Conservation (phyloP, 225 moss, liverwort and hornwort genomes). For the Polytrichum formosum region DNA sequence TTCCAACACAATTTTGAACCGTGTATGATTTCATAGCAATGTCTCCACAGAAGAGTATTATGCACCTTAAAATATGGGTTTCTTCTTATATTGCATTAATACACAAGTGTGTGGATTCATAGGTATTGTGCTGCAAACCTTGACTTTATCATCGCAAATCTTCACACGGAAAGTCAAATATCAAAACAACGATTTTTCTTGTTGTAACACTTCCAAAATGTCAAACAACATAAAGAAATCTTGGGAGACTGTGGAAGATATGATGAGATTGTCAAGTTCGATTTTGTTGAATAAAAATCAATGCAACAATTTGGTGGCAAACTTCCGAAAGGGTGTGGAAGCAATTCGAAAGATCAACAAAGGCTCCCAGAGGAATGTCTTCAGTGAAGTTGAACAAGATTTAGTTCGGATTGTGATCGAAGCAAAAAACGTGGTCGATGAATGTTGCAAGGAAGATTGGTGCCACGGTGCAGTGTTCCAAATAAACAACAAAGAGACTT, state of each 20-base stretch:
- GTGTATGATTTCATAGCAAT: too few species aligned
- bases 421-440: not conserved
- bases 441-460: slow-evolving; percentile 5
- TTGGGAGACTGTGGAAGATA: not conserved
- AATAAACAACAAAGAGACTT: slow-evolving; percentile 7
- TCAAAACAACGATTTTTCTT: not conserved
- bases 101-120: not conserved
- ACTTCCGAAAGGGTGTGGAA: not conserved
- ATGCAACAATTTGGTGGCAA: not conserved
- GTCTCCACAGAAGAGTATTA: too few species aligned
- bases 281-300: not conserved
- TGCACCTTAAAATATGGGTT: too few species aligned
- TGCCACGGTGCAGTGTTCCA: not conserved
- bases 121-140: not conserved
- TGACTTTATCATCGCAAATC: not conserved
- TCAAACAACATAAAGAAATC: not conserved
- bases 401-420: not conserved
- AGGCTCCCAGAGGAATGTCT: not conserved
- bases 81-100: too few species aligned
- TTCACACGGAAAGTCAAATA: not conserved
- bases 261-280: not conserved
- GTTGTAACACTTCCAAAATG: not conserved
- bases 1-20: too few species aligned
- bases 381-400: not conserved
- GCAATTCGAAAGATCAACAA: not conserved